Conservation (phyloP, 2,329 filamentous ascomycete species). For the Penicillium psychrosexuale region DNA sequence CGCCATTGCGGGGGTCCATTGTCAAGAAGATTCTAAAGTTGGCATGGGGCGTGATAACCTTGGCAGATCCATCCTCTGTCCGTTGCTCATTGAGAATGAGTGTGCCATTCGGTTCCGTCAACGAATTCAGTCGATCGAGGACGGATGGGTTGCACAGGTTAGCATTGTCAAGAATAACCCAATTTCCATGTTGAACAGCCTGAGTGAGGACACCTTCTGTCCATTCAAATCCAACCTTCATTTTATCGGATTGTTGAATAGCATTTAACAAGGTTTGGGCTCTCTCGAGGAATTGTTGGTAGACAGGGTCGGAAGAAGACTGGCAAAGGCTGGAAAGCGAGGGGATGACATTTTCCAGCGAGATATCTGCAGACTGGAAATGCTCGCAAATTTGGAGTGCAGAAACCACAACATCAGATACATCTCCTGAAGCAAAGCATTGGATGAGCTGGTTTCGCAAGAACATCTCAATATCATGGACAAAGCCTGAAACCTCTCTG, state of each 20-base stretch:
- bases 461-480: conserved; percentile 53
- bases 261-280: conserved; percentile 52
- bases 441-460: conserved; percentile 46
- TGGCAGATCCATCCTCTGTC: conserved; percentile 73
- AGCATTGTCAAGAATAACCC: conserved; percentile 94
- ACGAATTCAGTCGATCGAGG: conserved; percentile 86
- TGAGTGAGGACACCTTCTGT: conserved; percentile 88
- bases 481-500: conserved; percentile 64
- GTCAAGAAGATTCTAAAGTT: conserved; percentile 92
- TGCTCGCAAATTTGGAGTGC: conserved; percentile 35
- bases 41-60: conserved; percentile 75
- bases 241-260: conserved; percentile 59
- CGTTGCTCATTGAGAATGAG: conserved; percentile 93
- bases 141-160: conserved; percentile 96
- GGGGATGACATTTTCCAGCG: conserved; percentile 31
- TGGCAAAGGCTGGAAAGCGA: conserved; percentile 36
- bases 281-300: conserved; percentile 50
- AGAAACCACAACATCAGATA: conserved; percentile 19
- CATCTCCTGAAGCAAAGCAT: conserved; percentile 25
- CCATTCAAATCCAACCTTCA: conserved; percentile 82
- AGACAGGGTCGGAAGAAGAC: conserved; percentile 46
- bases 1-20: conserved; percentile 85
- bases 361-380: conserved; percentile 28
- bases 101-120: conserved; percentile 85
- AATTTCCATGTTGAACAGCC: conserved; percentile 79